These are phyloP conservation scores for Naumovozyma dairenensis DNA, from an alignment of 805 yeast species.

Conservation along the genomic window DNA sequence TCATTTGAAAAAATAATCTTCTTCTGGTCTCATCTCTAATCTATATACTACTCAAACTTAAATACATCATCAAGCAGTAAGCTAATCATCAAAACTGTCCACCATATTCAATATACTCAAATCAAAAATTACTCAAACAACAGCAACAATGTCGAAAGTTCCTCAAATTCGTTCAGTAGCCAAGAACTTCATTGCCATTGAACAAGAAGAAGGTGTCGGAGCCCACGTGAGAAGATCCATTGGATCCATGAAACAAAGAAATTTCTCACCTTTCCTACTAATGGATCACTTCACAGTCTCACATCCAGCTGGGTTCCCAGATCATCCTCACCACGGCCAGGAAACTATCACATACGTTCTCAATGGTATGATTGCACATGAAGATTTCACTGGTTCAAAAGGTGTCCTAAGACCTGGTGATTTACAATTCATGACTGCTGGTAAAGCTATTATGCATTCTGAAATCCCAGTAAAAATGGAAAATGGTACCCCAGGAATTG, in stretches of 20 bases:
- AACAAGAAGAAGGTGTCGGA: conserved; percentile 82
- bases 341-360: conserved; percentile 62
- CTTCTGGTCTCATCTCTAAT: too few species aligned
- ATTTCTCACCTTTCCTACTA: conserved; percentile 75
- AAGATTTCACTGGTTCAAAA: conserved; percentile 75
- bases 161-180: conserved; percentile 36
- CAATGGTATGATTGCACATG: conserved; percentile 63
- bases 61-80: too few species aligned
- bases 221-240: conserved; percentile 75
- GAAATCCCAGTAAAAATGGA: conserved; percentile 65
- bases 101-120: too few species aligned
- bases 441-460: conserved; percentile 72
- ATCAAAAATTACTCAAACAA: too few species aligned
- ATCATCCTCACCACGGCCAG: conserved; percentile 74
- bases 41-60: too few species aligned
- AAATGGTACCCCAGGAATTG: conserved; percentile 42
- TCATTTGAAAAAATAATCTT: too few species aligned
- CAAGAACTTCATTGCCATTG: conserved; percentile 46
- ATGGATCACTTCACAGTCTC: conserved; percentile 63
- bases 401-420: conserved; percentile 74
- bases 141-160: conserved; percentile 7
- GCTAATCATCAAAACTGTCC: too few species aligned
- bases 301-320: conserved; percentile 66
- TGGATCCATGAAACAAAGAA: conserved; percentile 57
- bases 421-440: conserved; percentile 88